Percentiles rank a stretch among this genome's conserved stretches.
phyloP scores from a whole-genome alignment of 2,329 filamentous ascomycete genomes.

The Sclerotinia glacialis region DNA sequence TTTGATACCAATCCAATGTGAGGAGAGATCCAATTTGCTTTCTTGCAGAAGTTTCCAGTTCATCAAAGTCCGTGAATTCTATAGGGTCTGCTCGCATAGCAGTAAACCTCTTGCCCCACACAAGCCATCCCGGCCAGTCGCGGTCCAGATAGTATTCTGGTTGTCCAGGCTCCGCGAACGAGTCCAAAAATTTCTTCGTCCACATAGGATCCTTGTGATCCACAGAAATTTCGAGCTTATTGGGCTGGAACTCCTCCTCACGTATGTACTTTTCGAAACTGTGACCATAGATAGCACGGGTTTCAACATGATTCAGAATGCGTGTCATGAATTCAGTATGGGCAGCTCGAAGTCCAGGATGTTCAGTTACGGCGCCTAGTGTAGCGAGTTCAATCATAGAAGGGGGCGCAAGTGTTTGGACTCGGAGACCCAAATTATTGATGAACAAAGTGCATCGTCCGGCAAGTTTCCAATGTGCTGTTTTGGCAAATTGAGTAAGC shows the following conservation, averaged over 20 bases:
- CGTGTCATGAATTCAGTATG: conserved; percentile 75
- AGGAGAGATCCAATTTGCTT: conserved; percentile 77
- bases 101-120: conserved; percentile 86
- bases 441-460: conserved; percentile 87
- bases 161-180: conserved; percentile 69
- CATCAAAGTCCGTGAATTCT: conserved; percentile 70
- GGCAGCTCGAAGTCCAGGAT: conserved; percentile 78
- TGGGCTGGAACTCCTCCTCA: conserved; percentile 73
- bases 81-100: conserved; percentile 71
- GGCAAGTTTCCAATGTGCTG: conserved; percentile 95
- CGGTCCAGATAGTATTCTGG: conserved; percentile 88
- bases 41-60: conserved; percentile 70
- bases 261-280: conserved; percentile 83
- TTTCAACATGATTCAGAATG: conserved; percentile 81
- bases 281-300: conserved; percentile 81
- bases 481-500: conserved; percentile 71
- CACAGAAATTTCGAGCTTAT: conserved; percentile 72
- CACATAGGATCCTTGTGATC: conserved; percentile 72
- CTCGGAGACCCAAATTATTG: conserved; percentile 85
- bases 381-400: conserved; percentile 81
- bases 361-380: conserved; percentile 80
- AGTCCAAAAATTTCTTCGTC: conserved; percentile 73
- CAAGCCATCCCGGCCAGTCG: conserved; percentile 93
- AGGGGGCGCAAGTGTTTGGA: conserved; percentile 78
- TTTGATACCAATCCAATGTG: conserved; percentile 79